Evolutionary conservation across 1,139 yeast species (phyloP), one percentile per base, ranked within the genome.

Genomic region (Kurtzmaniella quercitrusa): DNA sequence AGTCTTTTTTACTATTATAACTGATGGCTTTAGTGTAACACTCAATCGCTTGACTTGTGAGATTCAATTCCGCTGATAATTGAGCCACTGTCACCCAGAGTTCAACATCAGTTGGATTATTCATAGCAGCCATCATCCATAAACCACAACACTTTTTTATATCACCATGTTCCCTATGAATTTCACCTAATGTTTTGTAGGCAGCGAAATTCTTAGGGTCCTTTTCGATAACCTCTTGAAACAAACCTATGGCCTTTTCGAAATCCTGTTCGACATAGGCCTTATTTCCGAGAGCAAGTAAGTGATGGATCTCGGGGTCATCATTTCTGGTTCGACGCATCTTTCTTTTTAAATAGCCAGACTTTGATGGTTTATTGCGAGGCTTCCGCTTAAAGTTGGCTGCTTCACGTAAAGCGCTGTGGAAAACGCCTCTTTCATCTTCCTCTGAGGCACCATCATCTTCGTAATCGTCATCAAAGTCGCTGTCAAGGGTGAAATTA

Each of bases 71-170:
- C 5, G 72, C 70, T 44, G 95, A 83, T 45, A 88, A 63, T 44
- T 82, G 86, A 0, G 95, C 98, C 28, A 88, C 88, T 38, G 76
- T 80, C 28, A 81, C 80, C 98, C 98, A 93, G 49, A 88, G 84
- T 21, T 80, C 84, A 46, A 78, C 77, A 61, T 88, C 94, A 61
- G 82, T 76, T 2, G 88, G 83, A 52, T 84, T 86, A 22, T 87
- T 69, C 56, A 83, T 88, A 1, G 96, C 96, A 1, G 95, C 97
- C 33, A 85, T 64, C 45, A 88, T 73, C 87, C 95, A 86, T 32
- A 88, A 82, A 45, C 80, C 79, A 55, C 95, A 82, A 48, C 96
- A 87, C 53, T 83, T 83, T 50, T 82, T 78, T 41, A 76, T 60
- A 42, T 84, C 76, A 0, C 86, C 88, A 46, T 80, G 80, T 43